Evolutionary conservation across 345 rosid species (phyloP), one percentile per base, ranked within the genome.

Genomic region (Hirschfeldia incana): DNA sequence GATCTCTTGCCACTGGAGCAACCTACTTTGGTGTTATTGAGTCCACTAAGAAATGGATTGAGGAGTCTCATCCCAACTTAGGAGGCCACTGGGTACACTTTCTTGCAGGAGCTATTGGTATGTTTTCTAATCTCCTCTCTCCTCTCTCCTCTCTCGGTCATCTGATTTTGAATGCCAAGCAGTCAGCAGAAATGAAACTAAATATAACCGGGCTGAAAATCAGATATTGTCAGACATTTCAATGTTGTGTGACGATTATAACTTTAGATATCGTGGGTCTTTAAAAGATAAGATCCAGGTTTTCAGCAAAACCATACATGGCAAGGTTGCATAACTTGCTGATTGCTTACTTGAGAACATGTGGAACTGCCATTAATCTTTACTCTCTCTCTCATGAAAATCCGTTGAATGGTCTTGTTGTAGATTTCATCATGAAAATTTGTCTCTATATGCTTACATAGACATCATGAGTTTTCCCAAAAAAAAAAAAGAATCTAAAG

Each of bases 21-120:
- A 94, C 98, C 39, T 94, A 94, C 78, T 94, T 94, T 89, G 97
- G 98, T 65, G 87, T 92, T 81, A 94, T 94, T 59, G 98, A 92
- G 88, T 94, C 98, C 69, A 89, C 88, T 44, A 94, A 89, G 82
- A 92, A 79, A 69, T 94, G 98, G 98, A 94, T 94, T 72, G 97
- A 94, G 69, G 91, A 88, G 68, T 87, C 92, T 17, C 89, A 92
- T 87, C 97, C 97, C 61, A 65, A 65, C 72, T 92, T 94, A 81
- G 90, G 87, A 28, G 94, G 98, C 4, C 94, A 89, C 79, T 94
- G 96, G 97, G 89, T 96, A 10, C 91, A 94, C 85, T 94, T 94
- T 83, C 79, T 92, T 76, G 93, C 97, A 72, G 97, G 98, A 80
- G 98, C 92, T 74, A 59, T 91, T 70, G 98, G 98, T 94, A 83